Conservation (phyloP, 805 yeast genomes). For the Pichia phayaonensis region DNA sequence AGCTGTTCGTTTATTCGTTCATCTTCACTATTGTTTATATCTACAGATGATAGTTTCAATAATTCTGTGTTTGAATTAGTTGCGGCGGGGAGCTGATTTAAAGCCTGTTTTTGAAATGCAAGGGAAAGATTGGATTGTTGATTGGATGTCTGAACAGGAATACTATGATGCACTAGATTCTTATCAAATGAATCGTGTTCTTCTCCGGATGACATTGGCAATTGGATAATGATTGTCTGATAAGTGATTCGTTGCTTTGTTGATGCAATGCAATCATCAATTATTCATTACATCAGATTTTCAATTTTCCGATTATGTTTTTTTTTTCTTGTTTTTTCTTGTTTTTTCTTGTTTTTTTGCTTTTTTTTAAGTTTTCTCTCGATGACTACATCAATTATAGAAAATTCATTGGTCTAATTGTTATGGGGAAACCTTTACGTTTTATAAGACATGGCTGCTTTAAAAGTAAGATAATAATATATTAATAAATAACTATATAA, state of each 20-base stretch:
- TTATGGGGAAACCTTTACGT: no score
- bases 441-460: no score
- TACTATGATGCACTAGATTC: not conserved
- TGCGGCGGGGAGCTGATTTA: not conserved
- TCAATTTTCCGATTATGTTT: no score
- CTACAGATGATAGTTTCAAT: not conserved
- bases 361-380: not conserved
- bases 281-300: no score
- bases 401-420: no score
- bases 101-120: slow-evolving; percentile 6
- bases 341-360: no score
- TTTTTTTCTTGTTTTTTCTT: no score
- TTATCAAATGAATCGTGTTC: not conserved
- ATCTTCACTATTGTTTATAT: not conserved
- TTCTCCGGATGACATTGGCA: not conserved
- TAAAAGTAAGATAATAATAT: not conserved
- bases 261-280: not conserved
- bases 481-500: not conserved
- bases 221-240: not conserved
- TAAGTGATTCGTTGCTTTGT: no score
- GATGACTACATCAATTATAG: not conserved
- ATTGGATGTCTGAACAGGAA: not conserved
- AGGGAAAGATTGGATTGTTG: slow-evolving; percentile 6
- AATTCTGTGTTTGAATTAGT: not conserved
- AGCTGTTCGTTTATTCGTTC: slow-evolving; percentile 2